Conservation (phyloP, 805 yeast species). For the Candida dendrica region DNA sequence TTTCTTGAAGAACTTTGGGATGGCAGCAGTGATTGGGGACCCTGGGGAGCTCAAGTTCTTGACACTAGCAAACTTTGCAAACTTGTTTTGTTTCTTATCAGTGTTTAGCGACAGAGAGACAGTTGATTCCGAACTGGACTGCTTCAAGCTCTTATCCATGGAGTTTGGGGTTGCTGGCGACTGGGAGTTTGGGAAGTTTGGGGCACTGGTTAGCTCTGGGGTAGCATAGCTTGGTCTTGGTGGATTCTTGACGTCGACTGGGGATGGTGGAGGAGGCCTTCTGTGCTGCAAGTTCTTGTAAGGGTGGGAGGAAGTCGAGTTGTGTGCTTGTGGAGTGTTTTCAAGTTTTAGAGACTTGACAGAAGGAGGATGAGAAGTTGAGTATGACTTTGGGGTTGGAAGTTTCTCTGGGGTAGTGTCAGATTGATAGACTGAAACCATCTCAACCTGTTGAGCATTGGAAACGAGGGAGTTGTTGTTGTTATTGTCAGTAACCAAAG, state of each 20-base stretch:
- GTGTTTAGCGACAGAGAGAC: not conserved
- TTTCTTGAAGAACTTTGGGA: slow-evolving; percentile 17
- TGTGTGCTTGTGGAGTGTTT: not conserved
- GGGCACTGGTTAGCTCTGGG: not conserved
- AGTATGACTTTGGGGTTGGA: not conserved
- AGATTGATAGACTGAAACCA: too few species aligned
- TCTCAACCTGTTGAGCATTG: too few species aligned
- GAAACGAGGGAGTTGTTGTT: not conserved
- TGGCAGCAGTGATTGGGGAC: slow-evolving; percentile 17
- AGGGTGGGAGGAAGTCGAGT: not conserved
- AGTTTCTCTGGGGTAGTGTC: not conserved
- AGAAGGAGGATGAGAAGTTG: not conserved
- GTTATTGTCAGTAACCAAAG: not conserved
- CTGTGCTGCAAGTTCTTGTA: not conserved
- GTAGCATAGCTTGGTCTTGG: not conserved
- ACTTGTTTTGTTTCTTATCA: not conserved
- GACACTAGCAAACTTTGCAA: slow-evolving; percentile 1
- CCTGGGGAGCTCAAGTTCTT: slow-evolving; percentile 1
- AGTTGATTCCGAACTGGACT: not conserved
- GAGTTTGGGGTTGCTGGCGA: not conserved
- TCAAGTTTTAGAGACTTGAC: not conserved
- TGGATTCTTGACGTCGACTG: not conserved
- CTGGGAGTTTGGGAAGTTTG: not conserved
- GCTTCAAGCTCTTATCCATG: not conserved
- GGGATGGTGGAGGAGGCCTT: not conserved